These are phyloP conservation scores for Martiniozyma asiatica DNA, from an alignment of 1,139 yeast genomes.

Conservation along the genomic window DNA sequence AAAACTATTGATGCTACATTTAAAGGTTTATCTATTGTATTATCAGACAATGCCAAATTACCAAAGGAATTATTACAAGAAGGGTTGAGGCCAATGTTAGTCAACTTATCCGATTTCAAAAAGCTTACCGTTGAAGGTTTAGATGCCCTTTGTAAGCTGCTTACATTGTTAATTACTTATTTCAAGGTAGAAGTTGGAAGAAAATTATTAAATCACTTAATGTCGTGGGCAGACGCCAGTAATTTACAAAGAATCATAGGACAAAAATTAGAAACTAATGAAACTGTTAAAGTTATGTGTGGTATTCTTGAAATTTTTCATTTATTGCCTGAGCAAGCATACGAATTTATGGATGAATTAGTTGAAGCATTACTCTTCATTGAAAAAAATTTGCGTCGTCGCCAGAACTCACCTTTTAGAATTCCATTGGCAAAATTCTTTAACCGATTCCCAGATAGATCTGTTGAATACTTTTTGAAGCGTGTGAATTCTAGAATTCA, in stretches of 20 bases:
- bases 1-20: slow-evolving; percentile 92
- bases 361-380: slow-evolving; percentile 63
- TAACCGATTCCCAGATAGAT: slow-evolving; percentile 70
- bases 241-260: slow-evolving; percentile 60
- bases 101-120: slow-evolving; percentile 90
- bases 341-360: slow-evolving; percentile 80
- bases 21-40: slow-evolving; percentile 69
- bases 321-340: slow-evolving; percentile 83
- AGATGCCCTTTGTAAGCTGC: slow-evolving; percentile 78
- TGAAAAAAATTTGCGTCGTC: slow-evolving; percentile 78
- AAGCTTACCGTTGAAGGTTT: slow-evolving; percentile 80
- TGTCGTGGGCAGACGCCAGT: slow-evolving; percentile 92
- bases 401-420: slow-evolving; percentile 81
- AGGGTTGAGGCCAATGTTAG: slow-evolving; percentile 88
- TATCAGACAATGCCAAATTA: slow-evolving; percentile 75
- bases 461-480: slow-evolving; percentile 57
- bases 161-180: slow-evolving; percentile 80
- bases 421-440: slow-evolving; percentile 82
- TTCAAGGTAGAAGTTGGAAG: slow-evolving; percentile 96
- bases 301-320: slow-evolving; percentile 91
- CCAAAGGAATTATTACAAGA: slow-evolving; percentile 90
- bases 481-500: slow-evolving; percentile 57
- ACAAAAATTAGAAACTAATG: slow-evolving; percentile 66
- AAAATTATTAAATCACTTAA: slow-evolving; percentile 81
- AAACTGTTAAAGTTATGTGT: slow-evolving; percentile 73